A percentile compares a stretch with the other conserved stretches of the same genome.
Evolutionary conservation across 2,329 filamentous ascomycete species (phyloP).

Genomic region (Alternaria gaisen): DNA sequence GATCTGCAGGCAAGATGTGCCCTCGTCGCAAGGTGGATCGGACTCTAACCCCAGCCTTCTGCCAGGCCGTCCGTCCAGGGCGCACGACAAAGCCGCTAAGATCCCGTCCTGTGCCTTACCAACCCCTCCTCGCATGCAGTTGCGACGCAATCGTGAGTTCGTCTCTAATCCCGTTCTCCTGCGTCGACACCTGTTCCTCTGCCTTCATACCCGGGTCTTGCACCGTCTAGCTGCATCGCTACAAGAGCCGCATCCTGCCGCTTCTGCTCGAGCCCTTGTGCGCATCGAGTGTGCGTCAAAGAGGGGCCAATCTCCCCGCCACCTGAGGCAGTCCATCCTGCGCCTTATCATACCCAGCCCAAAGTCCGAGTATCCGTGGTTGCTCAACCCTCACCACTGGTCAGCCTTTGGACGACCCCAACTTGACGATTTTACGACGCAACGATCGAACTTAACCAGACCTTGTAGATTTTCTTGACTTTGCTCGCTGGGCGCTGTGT

Average conservation of each 20-base stretch:
- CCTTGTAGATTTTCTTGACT: constrained; percentile 13
- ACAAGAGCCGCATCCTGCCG: constrained; percentile 38
- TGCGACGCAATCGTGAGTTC: constrained; percentile 40
- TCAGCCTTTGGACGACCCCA: constrained; percentile 23
- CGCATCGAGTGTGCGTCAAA: constrained; percentile 34
- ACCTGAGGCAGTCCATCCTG: constrained; percentile 28
- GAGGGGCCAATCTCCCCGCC: constrained; percentile 35
- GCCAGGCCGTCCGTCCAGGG: constrained; percentile 34
- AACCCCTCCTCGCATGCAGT: constrained; percentile 41
- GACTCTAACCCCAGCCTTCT: constrained; percentile 40
- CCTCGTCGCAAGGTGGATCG: constrained; percentile 37
- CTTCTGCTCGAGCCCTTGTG: constrained; percentile 41
- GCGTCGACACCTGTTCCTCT: constrained; percentile 31
- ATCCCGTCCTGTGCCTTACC: constrained; percentile 35
- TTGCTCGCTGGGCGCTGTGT: constrained; percentile 27
- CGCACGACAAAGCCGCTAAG: constrained; percentile 40
- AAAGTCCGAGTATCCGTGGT: constrained; percentile 44
- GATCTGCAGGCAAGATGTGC: constrained; percentile 30
- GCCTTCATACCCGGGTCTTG: constrained; percentile 25
- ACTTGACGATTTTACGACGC: constrained; percentile 28
- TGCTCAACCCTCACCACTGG: constrained; percentile 29
- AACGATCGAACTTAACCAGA: constrained; percentile 14
- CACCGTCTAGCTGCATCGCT: constrained; percentile 31
- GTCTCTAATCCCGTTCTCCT: constrained; percentile 36
- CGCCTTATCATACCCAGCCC: constrained; percentile 36